Base-by-base conservation (phyloP, 208 protist genomes). In the Trypanosoma cruzi region DNA sequence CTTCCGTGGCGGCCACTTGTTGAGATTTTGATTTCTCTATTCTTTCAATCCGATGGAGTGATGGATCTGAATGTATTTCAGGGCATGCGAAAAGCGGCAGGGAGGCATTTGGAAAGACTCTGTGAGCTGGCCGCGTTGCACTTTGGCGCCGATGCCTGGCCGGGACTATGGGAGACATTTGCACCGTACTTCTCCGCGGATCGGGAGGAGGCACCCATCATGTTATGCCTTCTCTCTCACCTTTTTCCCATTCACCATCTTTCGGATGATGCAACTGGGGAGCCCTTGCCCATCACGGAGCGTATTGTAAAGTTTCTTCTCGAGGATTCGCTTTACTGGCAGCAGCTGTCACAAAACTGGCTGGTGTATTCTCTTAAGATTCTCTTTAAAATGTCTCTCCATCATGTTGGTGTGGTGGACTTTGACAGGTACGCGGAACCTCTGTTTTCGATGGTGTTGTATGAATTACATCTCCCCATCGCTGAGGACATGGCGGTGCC, bases 1-100 rank as follows among this genome's bases (percentile, higher is more conserved):
- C 75, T 95, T 7, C 86, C 86, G 20, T 95, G 89, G 89, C 46
- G 68, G 14, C 89, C 89, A 26, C 73, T 91, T 24, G 75, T 81
- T 6, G 57, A 57, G 18, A 28, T 94, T n/a, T 54, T 90, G 22
- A 49, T 69, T 22, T 75, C 77, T 10, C 32, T 80, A 2, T 68
- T 70, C 36, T 70, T 68, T 55, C 61, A 56, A 34, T 58, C 57
- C 22, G 42, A 28, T 2, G n/a, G n/a, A n/a, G 48, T 68, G 18
- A 63, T 66, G 61, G 58, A 69, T 11, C 31, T 69, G 2, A 36
- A 61, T 31, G 63, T 48, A n/a, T 79, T 79, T 64, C 56, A 61
- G 18, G 74, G 67, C 2, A 66, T 71, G 56, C 46, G 57, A 0
- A 54, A 44, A 50, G 50, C 36, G 37, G 58, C 49, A 65, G 73